These are phyloP conservation scores for Odontarrhena argentea DNA, from an alignment of 345 rosid species.

Conservation along the genomic window DNA sequence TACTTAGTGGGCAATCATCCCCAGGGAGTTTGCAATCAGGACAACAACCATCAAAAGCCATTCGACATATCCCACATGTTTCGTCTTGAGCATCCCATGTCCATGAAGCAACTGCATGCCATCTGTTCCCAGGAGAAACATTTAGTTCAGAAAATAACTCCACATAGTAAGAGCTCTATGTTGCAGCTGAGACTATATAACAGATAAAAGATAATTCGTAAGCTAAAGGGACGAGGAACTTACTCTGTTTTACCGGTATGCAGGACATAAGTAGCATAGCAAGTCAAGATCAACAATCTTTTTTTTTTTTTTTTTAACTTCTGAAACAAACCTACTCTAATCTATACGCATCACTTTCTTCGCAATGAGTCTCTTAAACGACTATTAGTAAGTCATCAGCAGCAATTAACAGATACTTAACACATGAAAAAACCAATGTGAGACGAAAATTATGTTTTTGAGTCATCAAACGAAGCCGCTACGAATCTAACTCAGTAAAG, in stretches of 20 bases:
- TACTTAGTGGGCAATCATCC: slow-evolving; percentile 90
- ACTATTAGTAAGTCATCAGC: neutral
- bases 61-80: slow-evolving; percentile 94
- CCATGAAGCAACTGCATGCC: slow-evolving; percentile 98
- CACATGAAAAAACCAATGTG: neutral
- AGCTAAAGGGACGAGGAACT: slow-evolving; percentile 28
- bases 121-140: slow-evolving; percentile 47
- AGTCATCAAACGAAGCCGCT: neutral
- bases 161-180: slow-evolving; percentile 12
- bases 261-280: slow-evolving; percentile 11
- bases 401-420: neutral
- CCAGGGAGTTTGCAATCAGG: slow-evolving; percentile 92
- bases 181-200: slow-evolving; percentile 14
- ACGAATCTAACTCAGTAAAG: neutral
- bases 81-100: slow-evolving; percentile 98
- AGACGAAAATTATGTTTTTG: slow-evolving; percentile 7
- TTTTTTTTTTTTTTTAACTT: neutral
- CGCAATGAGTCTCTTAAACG: neutral
- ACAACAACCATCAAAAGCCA: slow-evolving; percentile 97
- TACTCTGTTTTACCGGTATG: slow-evolving; percentile 44
- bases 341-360: neutral
- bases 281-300: slow-evolving; percentile 44
- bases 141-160: slow-evolving; percentile 1
- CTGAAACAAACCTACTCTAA: neutral
- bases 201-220: neutral